phyloP scores from a whole-genome alignment of 805 yeast species.

The Martiniozyma abietophila region DNA sequence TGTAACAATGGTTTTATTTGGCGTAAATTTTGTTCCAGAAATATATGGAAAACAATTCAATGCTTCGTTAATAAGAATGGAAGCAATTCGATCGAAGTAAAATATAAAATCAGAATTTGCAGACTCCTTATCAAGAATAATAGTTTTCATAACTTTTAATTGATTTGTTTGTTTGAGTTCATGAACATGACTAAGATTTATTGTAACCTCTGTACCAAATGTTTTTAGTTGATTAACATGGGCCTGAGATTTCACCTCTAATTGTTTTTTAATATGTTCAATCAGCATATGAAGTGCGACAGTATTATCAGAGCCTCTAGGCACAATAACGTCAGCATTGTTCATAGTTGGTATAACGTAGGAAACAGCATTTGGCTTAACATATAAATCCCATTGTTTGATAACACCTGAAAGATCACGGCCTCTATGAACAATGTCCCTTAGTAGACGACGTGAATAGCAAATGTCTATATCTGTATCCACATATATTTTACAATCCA shows the following conservation, averaged over 20 bases:
- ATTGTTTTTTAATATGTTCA: slow-evolving; percentile 67
- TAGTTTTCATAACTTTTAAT: slow-evolving; percentile 60
- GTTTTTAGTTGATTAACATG: slow-evolving; percentile 58
- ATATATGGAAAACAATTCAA: slow-evolving; percentile 45
- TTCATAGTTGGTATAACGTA: slow-evolving; percentile 68
- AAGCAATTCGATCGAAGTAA: slow-evolving; percentile 76
- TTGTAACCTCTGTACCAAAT: slow-evolving; percentile 36
- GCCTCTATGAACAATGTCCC: slow-evolving; percentile 83
- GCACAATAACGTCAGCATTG: slow-evolving; percentile 81
- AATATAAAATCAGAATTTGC: slow-evolving; percentile 73
- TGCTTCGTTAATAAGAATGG: slow-evolving; percentile 58
- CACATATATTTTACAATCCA: slow-evolving; percentile 84
- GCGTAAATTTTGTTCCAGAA: slow-evolving; percentile 8
- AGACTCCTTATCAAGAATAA: slow-evolving; percentile 47
- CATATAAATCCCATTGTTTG: slow-evolving; percentile 83
- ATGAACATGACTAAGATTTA: slow-evolving; percentile 27
- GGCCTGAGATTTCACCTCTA: slow-evolving; percentile 50
- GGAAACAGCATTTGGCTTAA: slow-evolving; percentile 82
- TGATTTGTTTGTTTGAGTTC: slow-evolving; percentile 52
- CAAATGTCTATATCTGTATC: slow-evolving; percentile 94
- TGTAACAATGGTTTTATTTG: slow-evolving; percentile 25
- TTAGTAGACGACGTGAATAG: slow-evolving; percentile 73
- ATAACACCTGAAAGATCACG: slow-evolving; percentile 76
- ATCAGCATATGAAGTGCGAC: slow-evolving; percentile 76
- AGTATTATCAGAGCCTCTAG: slow-evolving; percentile 76